Percentiles rank a stretch among this genome's conserved stretches.
These are phyloP conservation scores for Vitis riparia DNA, from an alignment of 164 flowering plant species.

Conservation along the genomic window DNA sequence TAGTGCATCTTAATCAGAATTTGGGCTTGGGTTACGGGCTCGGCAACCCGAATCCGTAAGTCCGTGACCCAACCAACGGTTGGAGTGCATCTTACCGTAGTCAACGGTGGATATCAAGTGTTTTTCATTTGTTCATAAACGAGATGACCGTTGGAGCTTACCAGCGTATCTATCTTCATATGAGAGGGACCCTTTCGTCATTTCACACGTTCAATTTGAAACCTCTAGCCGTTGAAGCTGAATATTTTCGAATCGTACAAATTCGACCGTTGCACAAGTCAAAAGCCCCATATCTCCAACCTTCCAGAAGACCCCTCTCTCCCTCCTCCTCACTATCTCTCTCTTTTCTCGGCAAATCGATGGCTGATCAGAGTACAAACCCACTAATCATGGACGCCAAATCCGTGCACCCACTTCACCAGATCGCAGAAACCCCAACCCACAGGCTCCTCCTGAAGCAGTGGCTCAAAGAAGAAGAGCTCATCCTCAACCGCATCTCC, in stretches of 20 bases:
- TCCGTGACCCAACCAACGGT: too few relatives aligned
- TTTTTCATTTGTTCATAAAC: too few relatives aligned
- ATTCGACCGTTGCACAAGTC: conserved; percentile 21
- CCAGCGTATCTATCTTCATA: too few relatives aligned
- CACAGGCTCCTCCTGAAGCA: conserved; percentile 97
- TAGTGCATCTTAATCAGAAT: too few relatives aligned
- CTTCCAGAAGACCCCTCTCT: neutral
- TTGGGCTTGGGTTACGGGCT: too few relatives aligned
- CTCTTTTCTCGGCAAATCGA: conserved; percentile 15
- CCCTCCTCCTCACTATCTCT: conserved; percentile 14
- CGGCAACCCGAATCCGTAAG: too few relatives aligned
- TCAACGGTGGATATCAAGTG: too few relatives aligned
- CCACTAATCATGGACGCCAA: conserved; percentile 36
- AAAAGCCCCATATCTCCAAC: neutral
- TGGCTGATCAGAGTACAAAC: conserved; percentile 24
- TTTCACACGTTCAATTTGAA: too few relatives aligned
- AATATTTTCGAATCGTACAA: neutral
- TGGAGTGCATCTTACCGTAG: too few relatives aligned
- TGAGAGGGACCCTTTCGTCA: too few relatives aligned
- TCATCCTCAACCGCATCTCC: conserved; percentile 67
- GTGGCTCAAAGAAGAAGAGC: conserved; percentile 95
- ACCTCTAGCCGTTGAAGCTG: too few relatives aligned
- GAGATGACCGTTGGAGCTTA: too few relatives aligned
- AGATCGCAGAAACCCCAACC: conserved; percentile 83
- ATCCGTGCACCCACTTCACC: conserved; percentile 72